Percentiles rank a stretch among this genome's conserved stretches.
Conservation (phyloP, 129 eudicot genomes). For the Calendula officinalis region DNA sequence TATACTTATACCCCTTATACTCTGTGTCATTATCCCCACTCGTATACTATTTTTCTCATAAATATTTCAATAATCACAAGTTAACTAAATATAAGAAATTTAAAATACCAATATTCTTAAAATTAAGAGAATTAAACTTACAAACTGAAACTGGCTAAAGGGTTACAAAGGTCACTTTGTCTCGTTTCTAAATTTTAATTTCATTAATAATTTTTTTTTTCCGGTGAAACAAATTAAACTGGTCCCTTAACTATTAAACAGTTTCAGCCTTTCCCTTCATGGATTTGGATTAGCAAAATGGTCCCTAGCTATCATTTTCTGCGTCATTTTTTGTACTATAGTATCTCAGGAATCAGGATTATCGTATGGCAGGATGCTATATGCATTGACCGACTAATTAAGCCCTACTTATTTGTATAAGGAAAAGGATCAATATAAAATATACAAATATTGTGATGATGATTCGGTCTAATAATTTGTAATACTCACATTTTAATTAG, state of each 20-base stretch:
- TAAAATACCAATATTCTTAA: neutral
- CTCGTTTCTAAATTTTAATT: neutral
- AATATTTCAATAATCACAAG: too few relatives aligned
- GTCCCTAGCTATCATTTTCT: too few relatives aligned
- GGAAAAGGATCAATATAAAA: too few relatives aligned
- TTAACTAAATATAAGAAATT: too few relatives aligned
- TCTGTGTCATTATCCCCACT: neutral
- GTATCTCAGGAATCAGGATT: too few relatives aligned
- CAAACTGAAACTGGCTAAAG: neutral
- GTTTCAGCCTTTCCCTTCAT: neutral
- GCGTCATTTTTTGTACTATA: too few relatives aligned
- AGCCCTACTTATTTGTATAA: too few relatives aligned
- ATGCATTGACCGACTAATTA: too few relatives aligned
- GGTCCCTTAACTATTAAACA: neutral
- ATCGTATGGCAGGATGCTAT: too few relatives aligned
- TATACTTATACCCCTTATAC: slow-evolving; percentile 8
- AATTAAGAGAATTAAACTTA: neutral
- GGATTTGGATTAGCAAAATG: neutral
- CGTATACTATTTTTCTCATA: neutral
- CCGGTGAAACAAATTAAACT: neutral
- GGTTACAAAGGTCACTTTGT: neutral
- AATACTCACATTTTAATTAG: too few relatives aligned
- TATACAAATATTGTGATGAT: too few relatives aligned
- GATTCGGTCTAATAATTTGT: too few relatives aligned
- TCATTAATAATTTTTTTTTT: neutral